These are phyloP conservation scores for Lasiodiplodia sp. DNA, from an alignment of 2,329 filamentous ascomycete species.

Conservation along the genomic window DNA sequence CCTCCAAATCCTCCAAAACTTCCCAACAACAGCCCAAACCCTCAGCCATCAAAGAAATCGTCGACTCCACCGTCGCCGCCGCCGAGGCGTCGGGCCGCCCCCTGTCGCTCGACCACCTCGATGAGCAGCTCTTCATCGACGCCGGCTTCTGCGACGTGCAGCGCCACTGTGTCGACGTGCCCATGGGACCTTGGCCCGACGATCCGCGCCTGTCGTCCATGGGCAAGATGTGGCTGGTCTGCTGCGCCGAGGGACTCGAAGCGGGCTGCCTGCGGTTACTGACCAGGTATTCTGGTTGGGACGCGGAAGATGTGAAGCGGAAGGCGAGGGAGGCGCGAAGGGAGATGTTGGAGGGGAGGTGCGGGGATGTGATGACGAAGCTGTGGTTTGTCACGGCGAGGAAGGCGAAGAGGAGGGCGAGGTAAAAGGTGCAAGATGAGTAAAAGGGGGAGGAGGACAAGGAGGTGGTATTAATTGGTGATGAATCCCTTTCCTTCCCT, in stretches of 20 bases:
- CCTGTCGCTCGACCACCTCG: slow-evolving; percentile 53
- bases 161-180: slow-evolving; percentile 47
- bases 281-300: slow-evolving; percentile 45
- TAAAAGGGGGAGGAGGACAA: no score
- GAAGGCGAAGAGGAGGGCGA: slow-evolving; percentile 17
- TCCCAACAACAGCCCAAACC: background rate
- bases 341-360: slow-evolving; percentile 23
- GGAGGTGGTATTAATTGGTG: background rate
- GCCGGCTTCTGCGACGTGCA: slow-evolving; percentile 55
- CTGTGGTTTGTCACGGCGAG: slow-evolving; percentile 22
- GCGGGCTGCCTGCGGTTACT: slow-evolving; percentile 47
- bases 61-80: slow-evolving; percentile 44
- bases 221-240: slow-evolving; percentile 53
- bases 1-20: no score
- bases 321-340: background rate
- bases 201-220: slow-evolving; percentile 45
- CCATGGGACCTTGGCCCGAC: slow-evolving; percentile 48
- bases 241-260: slow-evolving; percentile 50
- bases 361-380: slow-evolving; percentile 16
- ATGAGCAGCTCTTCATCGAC: slow-evolving; percentile 47
- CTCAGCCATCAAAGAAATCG: slow-evolving; percentile 38
- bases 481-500: background rate
- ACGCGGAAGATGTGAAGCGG: slow-evolving; percentile 39
- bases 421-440: background rate
- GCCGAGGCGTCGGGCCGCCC: slow-evolving; percentile 50